These are phyloP conservation scores for Trichoderma sp. DNA, from an alignment of 2,329 filamentous ascomycete genomes.

Conservation along the genomic window DNA sequence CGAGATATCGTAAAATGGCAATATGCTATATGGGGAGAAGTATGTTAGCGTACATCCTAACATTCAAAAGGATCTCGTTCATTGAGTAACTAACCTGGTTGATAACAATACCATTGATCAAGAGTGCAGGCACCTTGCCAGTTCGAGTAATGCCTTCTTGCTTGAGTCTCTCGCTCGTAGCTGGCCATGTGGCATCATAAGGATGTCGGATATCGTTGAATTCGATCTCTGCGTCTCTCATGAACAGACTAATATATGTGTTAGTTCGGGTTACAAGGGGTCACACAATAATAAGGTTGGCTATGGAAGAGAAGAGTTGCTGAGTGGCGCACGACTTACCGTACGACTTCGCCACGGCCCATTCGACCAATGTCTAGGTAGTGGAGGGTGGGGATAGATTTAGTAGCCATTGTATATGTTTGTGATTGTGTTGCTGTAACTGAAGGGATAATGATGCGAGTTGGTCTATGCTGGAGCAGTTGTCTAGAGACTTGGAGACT, in stretches of 20 bases:
- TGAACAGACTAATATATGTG: neutral
- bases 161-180: constrained; percentile 29
- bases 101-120: constrained; percentile 35
- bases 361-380: constrained; percentile 8
- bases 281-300: no score
- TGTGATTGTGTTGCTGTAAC: neutral
- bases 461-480: neutral
- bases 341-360: constrained; percentile 11
- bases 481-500: neutral
- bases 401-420: neutral
- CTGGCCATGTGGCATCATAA: constrained; percentile 25
- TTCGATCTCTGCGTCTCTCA: constrained; percentile 22
- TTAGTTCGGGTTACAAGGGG: neutral
- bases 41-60: constrained; percentile 23
- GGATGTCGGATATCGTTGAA: constrained; percentile 29
- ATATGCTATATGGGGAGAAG: neutral
- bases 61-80: constrained; percentile 21
- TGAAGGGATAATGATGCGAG: neutral
- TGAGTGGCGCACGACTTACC: neutral
- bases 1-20: constrained; percentile 36
- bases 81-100: constrained; percentile 14
- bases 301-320: neutral
- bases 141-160: constrained; percentile 30
- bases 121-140: constrained; percentile 34
- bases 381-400: neutral